Base-by-base conservation (phyloP, 257 asterid genomes). In the Salvia miltiorrhiza region DNA sequence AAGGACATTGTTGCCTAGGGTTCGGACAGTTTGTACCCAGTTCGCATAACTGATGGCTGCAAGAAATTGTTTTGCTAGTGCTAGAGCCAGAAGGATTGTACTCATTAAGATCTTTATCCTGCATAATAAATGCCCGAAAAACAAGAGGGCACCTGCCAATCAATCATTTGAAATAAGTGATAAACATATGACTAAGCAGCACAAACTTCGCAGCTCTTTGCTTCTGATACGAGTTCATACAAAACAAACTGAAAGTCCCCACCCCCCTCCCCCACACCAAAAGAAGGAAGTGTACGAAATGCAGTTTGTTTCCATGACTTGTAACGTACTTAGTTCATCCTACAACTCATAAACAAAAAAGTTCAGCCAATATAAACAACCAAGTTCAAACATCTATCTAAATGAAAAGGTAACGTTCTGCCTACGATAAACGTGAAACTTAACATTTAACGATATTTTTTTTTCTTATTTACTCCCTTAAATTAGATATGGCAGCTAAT, bases 141-240 rank as follows among this genome's bases (percentile, higher is more conserved):
- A 84, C 75, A 76, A 86, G 87, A 93, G 92, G 86, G 90, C 92
- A 88, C 90, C 94, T 90, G 94, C 83, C 87, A 88, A 90, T 90
- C 96, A 90, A 86, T 90, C 84, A 79, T 79, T 77, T 74, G 83
- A 73, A 79, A 86, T 86, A 86, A 90, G 92, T 73, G 86, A 84
- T 85, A n/a, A n/a, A 17, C 17, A 16, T 0, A 1, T 9, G 32
- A 66, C 83, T 73, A 70, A 68, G 66, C 53, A 61, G 63, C 67
- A 65, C 72, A 62, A 63, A 76, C 35, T n/a, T 20, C 24, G 17
- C 48, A 74, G 70, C 47, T 39, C 21, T 58, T 69, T 59, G 17
- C 9, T 39, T 39, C 19, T 60, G 50, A 20, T 37, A 19, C 3
- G 3, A 19, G 35, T 47, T 16, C 16, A 39, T 26, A 30, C 14